These are phyloP conservation scores for Sarocladiaceae sp. DNA, from an alignment of 2,329 filamentous ascomycete genomes.

Conservation along the genomic window DNA sequence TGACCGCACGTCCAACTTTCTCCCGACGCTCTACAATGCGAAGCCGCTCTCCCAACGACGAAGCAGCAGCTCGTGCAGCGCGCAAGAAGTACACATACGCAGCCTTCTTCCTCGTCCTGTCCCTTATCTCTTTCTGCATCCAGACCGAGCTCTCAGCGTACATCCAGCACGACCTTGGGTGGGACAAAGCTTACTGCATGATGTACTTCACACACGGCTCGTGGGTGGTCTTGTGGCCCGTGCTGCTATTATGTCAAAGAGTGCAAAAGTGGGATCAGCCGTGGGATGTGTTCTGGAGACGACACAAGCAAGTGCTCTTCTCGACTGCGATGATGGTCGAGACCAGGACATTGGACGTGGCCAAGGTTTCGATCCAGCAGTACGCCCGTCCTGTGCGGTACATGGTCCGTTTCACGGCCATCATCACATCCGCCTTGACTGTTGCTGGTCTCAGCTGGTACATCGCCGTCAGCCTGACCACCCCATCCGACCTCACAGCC, in stretches of 20 bases:
- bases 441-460: constrained; percentile 94
- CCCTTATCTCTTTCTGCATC: constrained; percentile 81
- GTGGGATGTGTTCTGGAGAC: constrained; percentile 82
- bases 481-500: constrained; percentile 87
- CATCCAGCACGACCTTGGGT: constrained; percentile 86
- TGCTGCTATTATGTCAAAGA: constrained; percentile 75
- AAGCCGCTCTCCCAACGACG: constrained; percentile 65
- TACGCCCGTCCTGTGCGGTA: constrained; percentile 54
- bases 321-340: constrained; percentile 77
- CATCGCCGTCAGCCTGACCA: constrained; percentile 88
- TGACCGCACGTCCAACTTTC: constrained; percentile 21
- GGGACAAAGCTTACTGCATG: constrained; percentile 99
- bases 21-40: constrained; percentile 62
- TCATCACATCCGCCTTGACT: constrained; percentile 82
- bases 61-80: constrained; percentile 41
- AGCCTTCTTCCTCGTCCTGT: constrained; percentile 75
- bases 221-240: constrained; percentile 85
- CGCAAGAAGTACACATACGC: constrained; percentile 84
- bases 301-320: constrained; percentile 46
- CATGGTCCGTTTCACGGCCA: constrained; percentile 72
- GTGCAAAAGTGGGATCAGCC: constrained; percentile 73
- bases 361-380: constrained; percentile 32
- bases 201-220: constrained; percentile 95
- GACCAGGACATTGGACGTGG: constrained; percentile 67
- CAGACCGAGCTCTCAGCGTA: constrained; percentile 96